Evolutionary conservation across 2,329 filamentous ascomycete species (phyloP).

Genomic region (Teratosphaeria zuluensis): DNA sequence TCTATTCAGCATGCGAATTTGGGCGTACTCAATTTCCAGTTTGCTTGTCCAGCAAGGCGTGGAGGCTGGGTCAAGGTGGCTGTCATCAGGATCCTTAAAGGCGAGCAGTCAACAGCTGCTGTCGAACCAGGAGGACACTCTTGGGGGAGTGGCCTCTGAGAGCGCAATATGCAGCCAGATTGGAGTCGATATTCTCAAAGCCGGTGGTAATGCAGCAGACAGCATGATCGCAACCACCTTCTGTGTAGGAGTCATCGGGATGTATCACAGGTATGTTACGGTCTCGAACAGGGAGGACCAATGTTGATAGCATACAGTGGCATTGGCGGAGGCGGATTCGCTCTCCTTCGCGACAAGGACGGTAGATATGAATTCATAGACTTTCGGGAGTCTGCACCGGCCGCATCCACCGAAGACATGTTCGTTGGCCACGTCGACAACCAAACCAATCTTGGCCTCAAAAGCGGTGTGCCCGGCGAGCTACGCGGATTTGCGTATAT

Average conservation of each 20-base stretch:
- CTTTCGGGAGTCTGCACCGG: constrained; percentile 80
- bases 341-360: constrained; percentile 59
- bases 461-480: constrained; percentile 60
- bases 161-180: constrained; percentile 36
- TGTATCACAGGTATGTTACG: constrained; percentile 27
- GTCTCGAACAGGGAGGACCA: constrained; percentile 10
- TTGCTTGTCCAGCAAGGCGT: background rate
- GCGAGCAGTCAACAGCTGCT: background rate
- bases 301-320: constrained; percentile 38
- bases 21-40: background rate
- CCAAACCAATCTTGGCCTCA: constrained; percentile 44
- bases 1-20: background rate
- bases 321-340: constrained; percentile 85
- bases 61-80: background rate
- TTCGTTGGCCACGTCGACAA: constrained; percentile 42
- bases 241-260: constrained; percentile 40
- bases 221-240: constrained; percentile 38
- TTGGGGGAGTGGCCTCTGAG: constrained; percentile 40
- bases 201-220: constrained; percentile 44
- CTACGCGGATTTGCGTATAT: constrained; percentile 70
- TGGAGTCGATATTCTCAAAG: constrained; percentile 35
- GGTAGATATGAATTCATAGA: constrained; percentile 81
- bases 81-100: background rate
- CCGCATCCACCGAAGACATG: constrained; percentile 75
- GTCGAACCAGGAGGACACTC: constrained; percentile 14